Conservation (phyloP, 306 rosid species). For the Rubus parviflorus region DNA sequence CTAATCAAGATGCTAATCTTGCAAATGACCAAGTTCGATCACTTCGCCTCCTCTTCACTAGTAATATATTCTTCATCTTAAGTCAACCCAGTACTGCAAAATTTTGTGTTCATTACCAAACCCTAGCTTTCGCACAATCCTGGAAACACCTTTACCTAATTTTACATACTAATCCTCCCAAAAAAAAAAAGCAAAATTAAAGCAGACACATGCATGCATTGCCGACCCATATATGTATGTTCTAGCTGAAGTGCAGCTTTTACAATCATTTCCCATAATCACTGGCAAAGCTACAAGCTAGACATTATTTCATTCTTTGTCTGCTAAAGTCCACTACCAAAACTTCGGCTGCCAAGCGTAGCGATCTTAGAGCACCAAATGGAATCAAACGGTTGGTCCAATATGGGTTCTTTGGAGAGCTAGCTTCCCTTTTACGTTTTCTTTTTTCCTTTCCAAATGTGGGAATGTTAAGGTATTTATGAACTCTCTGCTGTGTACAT, state of each 20-base stretch:
- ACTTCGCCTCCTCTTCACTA: slow-evolving; percentile 27
- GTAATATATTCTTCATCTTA: not conserved
- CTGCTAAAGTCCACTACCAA: slow-evolving; percentile 29
- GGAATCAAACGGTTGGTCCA: slow-evolving; percentile 15
- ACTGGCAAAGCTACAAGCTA: slow-evolving; percentile 16
- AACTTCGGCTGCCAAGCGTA: slow-evolving; percentile 42
- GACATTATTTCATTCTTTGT: slow-evolving; percentile 41
- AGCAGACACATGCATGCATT: slow-evolving; percentile 21
- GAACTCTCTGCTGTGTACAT: slow-evolving; percentile 24
- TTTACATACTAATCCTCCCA: slow-evolving; percentile 23
- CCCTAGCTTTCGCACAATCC: not conserved
- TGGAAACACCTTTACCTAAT: slow-evolving; percentile 19
- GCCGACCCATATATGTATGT: slow-evolving; percentile 26
- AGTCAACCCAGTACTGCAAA: slow-evolving; percentile 36
- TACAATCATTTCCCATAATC: slow-evolving; percentile 29
- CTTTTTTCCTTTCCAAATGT: slow-evolving; percentile 37
- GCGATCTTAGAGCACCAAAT: slow-evolving; percentile 21
- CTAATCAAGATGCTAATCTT: slow-evolving; percentile 15
- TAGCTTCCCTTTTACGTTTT: slow-evolving; percentile 27
- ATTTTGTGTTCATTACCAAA: not conserved
- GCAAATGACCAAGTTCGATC: slow-evolving; percentile 40
- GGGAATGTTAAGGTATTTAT: slow-evolving; percentile 54
- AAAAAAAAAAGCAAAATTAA: slow-evolving; percentile 4
- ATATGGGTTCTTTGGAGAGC: slow-evolving; percentile 23
- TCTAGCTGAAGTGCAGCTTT: slow-evolving; percentile 26